Percentiles rank a stretch among this genome's conserved stretches.
These are phyloP conservation scores for Penicillium ucsense DNA, from an alignment of 495 filamentous ascomycete species.

Conservation along the genomic window DNA sequence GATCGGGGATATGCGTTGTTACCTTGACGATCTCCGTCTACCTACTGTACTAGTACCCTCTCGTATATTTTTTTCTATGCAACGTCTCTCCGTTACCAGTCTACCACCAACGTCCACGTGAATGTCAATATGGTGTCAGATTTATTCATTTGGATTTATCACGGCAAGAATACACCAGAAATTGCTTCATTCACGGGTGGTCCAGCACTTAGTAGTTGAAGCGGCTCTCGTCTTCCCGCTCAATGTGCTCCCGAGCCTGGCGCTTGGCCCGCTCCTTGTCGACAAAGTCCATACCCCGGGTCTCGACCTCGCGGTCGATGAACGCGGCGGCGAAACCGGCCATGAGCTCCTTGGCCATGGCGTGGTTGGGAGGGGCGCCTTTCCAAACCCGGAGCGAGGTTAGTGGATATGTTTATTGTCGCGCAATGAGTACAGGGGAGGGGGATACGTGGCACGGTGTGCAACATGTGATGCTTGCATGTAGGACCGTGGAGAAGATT, in stretches of 20 bases:
- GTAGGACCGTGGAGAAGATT: not conserved
- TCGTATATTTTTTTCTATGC: too few species aligned
- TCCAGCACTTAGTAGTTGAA: slow-evolving; percentile 1
- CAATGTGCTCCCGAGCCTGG: slow-evolving; percentile 47
- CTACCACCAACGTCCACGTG: too few species aligned
- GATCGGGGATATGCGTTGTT: too few species aligned
- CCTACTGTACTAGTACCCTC: too few species aligned
- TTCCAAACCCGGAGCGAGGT: not conserved
- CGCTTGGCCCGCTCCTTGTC: slow-evolving; percentile 59
- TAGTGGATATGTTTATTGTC: too few species aligned
- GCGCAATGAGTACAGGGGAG: too few species aligned
- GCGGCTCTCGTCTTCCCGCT: slow-evolving; percentile 24
- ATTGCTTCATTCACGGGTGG: too few species aligned
- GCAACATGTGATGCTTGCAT: not conserved
- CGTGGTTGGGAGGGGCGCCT: slow-evolving; percentile 56
- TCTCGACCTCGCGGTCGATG: slow-evolving; percentile 63
- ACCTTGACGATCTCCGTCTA: too few species aligned
- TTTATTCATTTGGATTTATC: too few species aligned
- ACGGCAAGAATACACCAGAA: too few species aligned
- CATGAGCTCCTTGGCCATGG: slow-evolving; percentile 61
- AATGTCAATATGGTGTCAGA: too few species aligned
- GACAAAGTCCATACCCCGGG: slow-evolving; percentile 55
- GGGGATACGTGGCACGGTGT: not conserved
- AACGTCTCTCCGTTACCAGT: too few species aligned
- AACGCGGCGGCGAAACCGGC: slow-evolving; percentile 60